Conservation (phyloP, 495 filamentous ascomycete species). For the Neurospora discreta region DNA sequence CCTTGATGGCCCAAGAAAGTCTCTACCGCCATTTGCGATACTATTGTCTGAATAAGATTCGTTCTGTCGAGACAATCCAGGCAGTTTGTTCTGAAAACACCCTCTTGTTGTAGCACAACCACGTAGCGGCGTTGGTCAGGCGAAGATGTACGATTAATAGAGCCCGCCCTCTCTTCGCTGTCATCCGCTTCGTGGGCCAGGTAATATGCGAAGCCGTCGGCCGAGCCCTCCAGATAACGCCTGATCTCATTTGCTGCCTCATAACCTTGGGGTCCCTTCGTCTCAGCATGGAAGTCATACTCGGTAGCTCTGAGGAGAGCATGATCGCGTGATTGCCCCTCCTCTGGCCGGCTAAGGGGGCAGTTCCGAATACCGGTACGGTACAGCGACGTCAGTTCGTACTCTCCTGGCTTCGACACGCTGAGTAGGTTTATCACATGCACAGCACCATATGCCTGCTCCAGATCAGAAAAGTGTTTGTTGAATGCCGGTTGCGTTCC, state of each 20-base stretch:
- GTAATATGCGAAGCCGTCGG: slow-evolving; percentile 83
- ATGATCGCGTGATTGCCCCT: slow-evolving; percentile 43
- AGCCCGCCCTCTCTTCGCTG: slow-evolving; percentile 8
- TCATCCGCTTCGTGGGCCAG: slow-evolving; percentile 62
- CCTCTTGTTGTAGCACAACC: slow-evolving; percentile 80
- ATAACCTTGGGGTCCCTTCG: slow-evolving; percentile 76
- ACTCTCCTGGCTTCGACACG: slow-evolving; percentile 71
- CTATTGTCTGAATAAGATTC: slow-evolving; percentile 90
- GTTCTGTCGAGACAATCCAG: slow-evolving; percentile 93
- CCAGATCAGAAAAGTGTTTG: slow-evolving; percentile 79
- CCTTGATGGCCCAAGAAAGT: slow-evolving; percentile 60
- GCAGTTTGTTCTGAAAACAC: slow-evolving; percentile 92
- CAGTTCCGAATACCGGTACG: slow-evolving; percentile 64
- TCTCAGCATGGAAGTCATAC: slow-evolving; percentile 93
- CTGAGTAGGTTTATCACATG: slow-evolving; percentile 90
- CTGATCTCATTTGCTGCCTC: slow-evolving; percentile 75
- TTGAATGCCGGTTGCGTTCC: slow-evolving; percentile 93
- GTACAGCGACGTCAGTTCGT: slow-evolving; percentile 67
- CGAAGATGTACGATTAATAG: neutral
- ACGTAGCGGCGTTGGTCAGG: slow-evolving; percentile 39
- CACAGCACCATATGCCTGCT: slow-evolving; percentile 73
- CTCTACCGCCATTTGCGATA: slow-evolving; percentile 85
- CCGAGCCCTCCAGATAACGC: slow-evolving; percentile 58
- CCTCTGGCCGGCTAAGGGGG: slow-evolving; percentile 43
- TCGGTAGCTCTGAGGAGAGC: slow-evolving; percentile 67